Evolutionary conservation across 176 grass and related monocot species (phyloP).

Genomic region (Musa acuminata): DNA sequence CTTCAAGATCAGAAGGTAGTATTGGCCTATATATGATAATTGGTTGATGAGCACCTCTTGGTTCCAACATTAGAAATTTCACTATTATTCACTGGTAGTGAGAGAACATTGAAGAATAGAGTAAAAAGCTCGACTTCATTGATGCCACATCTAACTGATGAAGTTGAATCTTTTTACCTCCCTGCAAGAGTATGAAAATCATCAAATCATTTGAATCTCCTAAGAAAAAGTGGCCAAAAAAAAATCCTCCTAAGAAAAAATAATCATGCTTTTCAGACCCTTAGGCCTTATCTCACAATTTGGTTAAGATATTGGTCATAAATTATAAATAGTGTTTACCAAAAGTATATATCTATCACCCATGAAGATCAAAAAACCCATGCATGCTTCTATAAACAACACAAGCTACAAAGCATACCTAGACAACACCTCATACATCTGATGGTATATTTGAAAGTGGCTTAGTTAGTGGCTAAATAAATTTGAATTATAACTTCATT

Average conservation of each 20-base stretch:
- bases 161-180: background rate
- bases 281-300: background rate
- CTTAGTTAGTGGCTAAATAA: background rate
- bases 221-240: background rate
- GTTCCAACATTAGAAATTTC: slow-evolving; percentile 89
- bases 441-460: background rate
- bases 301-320: background rate
- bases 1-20: slow-evolving; percentile 74
- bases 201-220: background rate
- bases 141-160: slow-evolving; percentile 13
- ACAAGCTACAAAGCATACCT: background rate
- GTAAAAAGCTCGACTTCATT: background rate
- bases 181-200: background rate
- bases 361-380: background rate
- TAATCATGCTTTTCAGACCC: background rate
- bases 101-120: background rate
- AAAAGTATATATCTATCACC: background rate
- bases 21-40: slow-evolving; percentile 85
- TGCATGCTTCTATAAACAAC: background rate
- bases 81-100: slow-evolving; percentile 5
- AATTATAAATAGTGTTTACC: background rate
- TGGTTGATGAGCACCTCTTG: slow-evolving; percentile 50
- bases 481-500: no score
- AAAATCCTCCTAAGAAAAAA: background rate
- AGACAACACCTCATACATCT: background rate